These are phyloP conservation scores for Fusarium secorum DNA, from an alignment of 2,329 filamentous ascomycete genomes.

Conservation along the genomic window DNA sequence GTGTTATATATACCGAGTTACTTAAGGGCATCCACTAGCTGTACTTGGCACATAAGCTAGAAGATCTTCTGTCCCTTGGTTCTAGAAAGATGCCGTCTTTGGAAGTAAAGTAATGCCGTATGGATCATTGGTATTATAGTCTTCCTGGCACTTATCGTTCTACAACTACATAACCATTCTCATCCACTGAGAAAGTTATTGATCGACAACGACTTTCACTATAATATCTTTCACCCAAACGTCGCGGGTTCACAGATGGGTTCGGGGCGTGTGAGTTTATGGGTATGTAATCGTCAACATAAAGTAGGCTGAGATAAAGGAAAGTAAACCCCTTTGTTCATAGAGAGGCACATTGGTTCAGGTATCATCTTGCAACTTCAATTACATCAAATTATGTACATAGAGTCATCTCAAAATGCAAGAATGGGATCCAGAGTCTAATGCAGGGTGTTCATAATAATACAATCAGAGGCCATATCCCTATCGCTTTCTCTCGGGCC, in stretches of 20 bases:
- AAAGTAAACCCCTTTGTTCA: not conserved
- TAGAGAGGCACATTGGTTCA: not conserved
- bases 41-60: not conserved
- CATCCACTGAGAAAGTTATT: not conserved
- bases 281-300: too few species aligned
- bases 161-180: too few species aligned
- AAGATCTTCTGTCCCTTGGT: not conserved
- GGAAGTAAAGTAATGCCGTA: not conserved
- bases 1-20: not conserved
- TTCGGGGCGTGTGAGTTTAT: not conserved
- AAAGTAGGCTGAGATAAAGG: not conserved
- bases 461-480: not conserved
- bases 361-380: not conserved
- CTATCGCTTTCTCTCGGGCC: slow-evolving; percentile 44
- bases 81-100: not conserved
- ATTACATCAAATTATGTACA: not conserved
- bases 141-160: not conserved
- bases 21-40: not conserved
- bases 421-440: not conserved
- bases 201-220: not conserved
- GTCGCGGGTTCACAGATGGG: not conserved
- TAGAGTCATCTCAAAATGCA: not conserved
- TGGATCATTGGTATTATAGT: not conserved
- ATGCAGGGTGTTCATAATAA: not conserved
- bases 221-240: not conserved